phyloP scores from a whole-genome alignment of 345 rosid genomes.

The sweet orange (Citrus sinensis) region DNA sequence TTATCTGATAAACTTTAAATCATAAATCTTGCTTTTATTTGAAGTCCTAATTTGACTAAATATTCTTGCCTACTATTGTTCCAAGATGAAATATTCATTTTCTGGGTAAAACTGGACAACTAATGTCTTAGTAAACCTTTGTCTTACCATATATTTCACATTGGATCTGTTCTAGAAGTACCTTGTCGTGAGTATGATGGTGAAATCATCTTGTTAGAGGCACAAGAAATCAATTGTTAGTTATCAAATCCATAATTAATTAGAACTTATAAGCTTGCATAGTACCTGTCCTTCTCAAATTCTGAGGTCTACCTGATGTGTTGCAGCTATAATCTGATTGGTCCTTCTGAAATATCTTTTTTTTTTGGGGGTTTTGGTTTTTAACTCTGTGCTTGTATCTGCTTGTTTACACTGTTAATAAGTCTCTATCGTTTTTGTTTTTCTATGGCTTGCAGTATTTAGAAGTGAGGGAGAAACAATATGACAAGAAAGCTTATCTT shows the following conservation, averaged over 20 bases:
- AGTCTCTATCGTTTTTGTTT: constrained; percentile 1
- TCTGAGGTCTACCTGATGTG: not conserved
- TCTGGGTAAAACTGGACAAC: no score
- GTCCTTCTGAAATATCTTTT: not conserved
- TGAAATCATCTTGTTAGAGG: not conserved
- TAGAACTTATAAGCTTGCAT: not conserved
- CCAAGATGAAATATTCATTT: no score
- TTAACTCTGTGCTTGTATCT: not conserved
- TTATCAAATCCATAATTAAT: not conserved
- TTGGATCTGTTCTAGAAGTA: not conserved
- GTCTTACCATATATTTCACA: no score
- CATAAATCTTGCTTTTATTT: not conserved
- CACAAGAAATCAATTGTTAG: not conserved
- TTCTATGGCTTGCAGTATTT: constrained; percentile 43
- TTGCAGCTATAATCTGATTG: not conserved
- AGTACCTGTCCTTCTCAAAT: not conserved
- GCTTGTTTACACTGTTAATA: not conserved
- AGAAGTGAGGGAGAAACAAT: constrained; percentile 91
- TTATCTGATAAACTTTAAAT: not conserved
- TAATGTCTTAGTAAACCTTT: no score
- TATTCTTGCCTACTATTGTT: no score
- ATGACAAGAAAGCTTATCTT: constrained; percentile 73
- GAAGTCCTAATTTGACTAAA: no score
- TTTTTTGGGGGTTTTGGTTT: not conserved
- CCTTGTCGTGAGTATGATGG: not conserved